Evolutionary conservation across 148 eudicot species (phyloP).

Genomic region (Vaccinium vitisidaea): DNA sequence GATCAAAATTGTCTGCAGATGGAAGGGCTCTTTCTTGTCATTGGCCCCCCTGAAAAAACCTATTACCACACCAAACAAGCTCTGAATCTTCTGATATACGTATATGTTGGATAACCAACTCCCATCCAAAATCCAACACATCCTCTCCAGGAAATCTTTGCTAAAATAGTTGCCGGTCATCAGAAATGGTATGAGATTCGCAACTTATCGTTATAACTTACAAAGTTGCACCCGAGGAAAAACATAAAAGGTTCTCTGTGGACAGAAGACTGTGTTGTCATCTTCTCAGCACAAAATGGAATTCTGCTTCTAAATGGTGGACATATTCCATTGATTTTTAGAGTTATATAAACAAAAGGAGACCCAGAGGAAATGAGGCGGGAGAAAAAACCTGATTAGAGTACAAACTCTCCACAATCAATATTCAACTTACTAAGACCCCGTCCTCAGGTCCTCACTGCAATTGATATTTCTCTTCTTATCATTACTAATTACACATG

Average conservation of each 20-base stretch:
- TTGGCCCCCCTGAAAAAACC: neutral
- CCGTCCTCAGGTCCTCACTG: neutral
- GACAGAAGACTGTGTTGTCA: neutral
- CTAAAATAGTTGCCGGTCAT: neutral
- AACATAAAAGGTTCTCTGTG: neutral
- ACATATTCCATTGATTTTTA: neutral
- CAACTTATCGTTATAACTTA: neutral
- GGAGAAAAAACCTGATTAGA: neutral
- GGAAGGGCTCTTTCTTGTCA: neutral
- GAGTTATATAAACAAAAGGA: neutral
- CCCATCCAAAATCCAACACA: neutral
- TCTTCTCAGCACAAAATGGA: neutral
- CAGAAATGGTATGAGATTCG: neutral
- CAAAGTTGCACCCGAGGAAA: neutral
- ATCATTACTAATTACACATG: neutral
- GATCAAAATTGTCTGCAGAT: neutral
- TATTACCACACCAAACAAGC: neutral
- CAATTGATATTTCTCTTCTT: neutral
- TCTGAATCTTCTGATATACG: neutral
- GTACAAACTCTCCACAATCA: conserved; percentile 1
- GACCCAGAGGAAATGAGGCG: neutral
- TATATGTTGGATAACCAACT: neutral
- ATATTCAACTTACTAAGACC: neutral
- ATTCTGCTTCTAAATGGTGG: neutral
- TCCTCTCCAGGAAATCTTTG: neutral